Conservation (phyloP, 441 rosid genomes). For the Flueggea neowawraea region DNA sequence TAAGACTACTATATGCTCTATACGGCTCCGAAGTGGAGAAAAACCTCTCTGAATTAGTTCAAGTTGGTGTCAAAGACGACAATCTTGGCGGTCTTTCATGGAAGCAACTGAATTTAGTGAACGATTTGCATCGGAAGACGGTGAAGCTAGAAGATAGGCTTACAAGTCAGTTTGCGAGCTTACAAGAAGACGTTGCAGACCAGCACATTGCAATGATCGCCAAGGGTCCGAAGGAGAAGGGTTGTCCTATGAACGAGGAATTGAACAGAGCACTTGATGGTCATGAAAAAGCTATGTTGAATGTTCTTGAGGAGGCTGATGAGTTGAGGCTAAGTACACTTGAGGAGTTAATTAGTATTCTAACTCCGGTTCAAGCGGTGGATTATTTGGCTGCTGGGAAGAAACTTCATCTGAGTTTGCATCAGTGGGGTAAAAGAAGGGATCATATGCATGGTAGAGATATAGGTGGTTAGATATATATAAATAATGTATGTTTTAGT, state of each 20-base stretch:
- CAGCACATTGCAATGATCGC: slow-evolving; percentile 37
- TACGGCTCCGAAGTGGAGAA: slow-evolving; percentile 30
- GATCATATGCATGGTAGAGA: slow-evolving; percentile 14
- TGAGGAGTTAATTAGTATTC: slow-evolving; percentile 21
- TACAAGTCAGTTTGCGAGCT: slow-evolving; percentile 26
- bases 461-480: no score
- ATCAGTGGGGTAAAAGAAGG: slow-evolving; percentile 39
- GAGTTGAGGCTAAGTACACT: slow-evolving; percentile 36
- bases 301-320: slow-evolving; percentile 37
- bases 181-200: slow-evolving; percentile 53
- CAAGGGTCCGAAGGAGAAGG: slow-evolving; percentile 2
- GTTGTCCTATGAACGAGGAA: background rate
- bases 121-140: slow-evolving; percentile 32
- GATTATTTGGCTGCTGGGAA: slow-evolving; percentile 37
- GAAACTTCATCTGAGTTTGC: slow-evolving; percentile 47
- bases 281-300: slow-evolving; percentile 29
- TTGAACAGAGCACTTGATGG: slow-evolving; percentile 32
- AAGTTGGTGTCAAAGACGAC: background rate
- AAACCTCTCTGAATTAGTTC: slow-evolving; percentile 10
- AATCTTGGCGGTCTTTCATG: slow-evolving; percentile 30
- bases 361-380: slow-evolving; percentile 33
- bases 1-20: slow-evolving; percentile 35
- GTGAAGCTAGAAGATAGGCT: slow-evolving; percentile 44
- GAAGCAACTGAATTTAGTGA: slow-evolving; percentile 23
- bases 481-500: no score